These are phyloP conservation scores for Hamigera avellanea DNA, from an alignment of 495 filamentous ascomycete genomes.

Conservation along the genomic window DNA sequence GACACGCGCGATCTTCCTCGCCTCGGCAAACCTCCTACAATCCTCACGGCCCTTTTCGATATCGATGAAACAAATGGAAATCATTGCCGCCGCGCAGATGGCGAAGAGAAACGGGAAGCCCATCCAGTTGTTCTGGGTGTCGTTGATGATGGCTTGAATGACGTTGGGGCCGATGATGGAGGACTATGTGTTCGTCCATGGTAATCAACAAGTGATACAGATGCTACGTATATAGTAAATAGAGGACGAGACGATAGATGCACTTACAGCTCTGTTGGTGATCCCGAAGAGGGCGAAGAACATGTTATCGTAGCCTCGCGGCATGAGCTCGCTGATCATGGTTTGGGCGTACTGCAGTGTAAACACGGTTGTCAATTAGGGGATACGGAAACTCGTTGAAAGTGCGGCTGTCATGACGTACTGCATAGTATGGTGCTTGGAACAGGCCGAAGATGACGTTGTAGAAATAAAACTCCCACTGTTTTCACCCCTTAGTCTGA, in stretches of 20 bases:
- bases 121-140: slow-evolving; percentile 39
- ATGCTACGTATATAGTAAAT: background rate
- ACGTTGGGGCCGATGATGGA: slow-evolving; percentile 40
- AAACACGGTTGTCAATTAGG: background rate
- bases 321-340: slow-evolving; percentile 42
- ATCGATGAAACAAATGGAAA: slow-evolving; percentile 32
- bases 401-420: slow-evolving; percentile 5
- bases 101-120: slow-evolving; percentile 39
- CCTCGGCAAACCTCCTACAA: slow-evolving; percentile 26
- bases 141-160: slow-evolving; percentile 37
- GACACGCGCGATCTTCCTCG: slow-evolving; percentile 20
- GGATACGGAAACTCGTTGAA: background rate
- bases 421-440: slow-evolving; percentile 40
- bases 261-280: slow-evolving; percentile 37
- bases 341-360: slow-evolving; percentile 34
- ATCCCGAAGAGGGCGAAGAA: slow-evolving; percentile 43
- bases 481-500: background rate
- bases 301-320: slow-evolving; percentile 40
- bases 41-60: slow-evolving; percentile 37
- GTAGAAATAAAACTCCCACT: slow-evolving; percentile 43
- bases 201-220: too few relatives aligned
- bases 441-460: slow-evolving; percentile 38
- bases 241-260: too few relatives aligned
- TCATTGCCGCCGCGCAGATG: slow-evolving; percentile 29
- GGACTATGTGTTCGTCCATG: too few relatives aligned